Conservation (phyloP, 495 filamentous ascomycete genomes). For the Talaromyces wortmannii region DNA sequence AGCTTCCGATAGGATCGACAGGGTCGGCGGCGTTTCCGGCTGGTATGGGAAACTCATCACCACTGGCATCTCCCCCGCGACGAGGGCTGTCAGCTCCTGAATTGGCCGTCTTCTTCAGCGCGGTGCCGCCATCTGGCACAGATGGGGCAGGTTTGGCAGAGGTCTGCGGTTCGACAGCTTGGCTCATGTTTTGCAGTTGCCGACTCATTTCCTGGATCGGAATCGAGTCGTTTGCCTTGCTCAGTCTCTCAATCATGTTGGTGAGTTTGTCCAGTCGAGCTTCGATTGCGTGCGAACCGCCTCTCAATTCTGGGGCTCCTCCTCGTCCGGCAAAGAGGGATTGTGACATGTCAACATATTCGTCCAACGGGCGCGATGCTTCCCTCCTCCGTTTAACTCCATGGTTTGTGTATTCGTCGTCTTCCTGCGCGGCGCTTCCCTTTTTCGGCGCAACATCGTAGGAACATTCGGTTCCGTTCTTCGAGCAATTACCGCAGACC, state of each 20-base stretch:
- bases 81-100: conserved; percentile 26
- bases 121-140: not conserved
- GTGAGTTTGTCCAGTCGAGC: conserved; percentile 38
- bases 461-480: conserved; percentile 35
- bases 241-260: conserved; percentile 37
- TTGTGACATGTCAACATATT: conserved; percentile 28
- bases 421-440: conserved; percentile 6
- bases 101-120: conserved; percentile 5
- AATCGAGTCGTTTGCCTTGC: conserved; percentile 22
- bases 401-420: conserved; percentile 13
- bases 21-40: conserved; percentile 37
- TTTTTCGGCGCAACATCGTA: conserved; percentile 31
- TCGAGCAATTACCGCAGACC: conserved; percentile 39
- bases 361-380: conserved; percentile 20
- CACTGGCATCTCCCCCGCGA: conserved; percentile 27
- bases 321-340: conserved; percentile 10
- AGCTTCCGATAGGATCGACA: conserved; percentile 36
- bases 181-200: conserved; percentile 12
- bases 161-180: conserved; percentile 14
- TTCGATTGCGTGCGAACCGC: conserved; percentile 31
- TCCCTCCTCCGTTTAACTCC: conserved; percentile 31
- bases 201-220: conserved; percentile 10
- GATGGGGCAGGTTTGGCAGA: conserved; percentile 11
- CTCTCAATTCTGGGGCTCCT: conserved; percentile 16
- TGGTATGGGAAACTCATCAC: conserved; percentile 41